Evolutionary conservation across 1,284 basidiomycete species (phyloP).

Genomic region (Meira nashicola): DNA sequence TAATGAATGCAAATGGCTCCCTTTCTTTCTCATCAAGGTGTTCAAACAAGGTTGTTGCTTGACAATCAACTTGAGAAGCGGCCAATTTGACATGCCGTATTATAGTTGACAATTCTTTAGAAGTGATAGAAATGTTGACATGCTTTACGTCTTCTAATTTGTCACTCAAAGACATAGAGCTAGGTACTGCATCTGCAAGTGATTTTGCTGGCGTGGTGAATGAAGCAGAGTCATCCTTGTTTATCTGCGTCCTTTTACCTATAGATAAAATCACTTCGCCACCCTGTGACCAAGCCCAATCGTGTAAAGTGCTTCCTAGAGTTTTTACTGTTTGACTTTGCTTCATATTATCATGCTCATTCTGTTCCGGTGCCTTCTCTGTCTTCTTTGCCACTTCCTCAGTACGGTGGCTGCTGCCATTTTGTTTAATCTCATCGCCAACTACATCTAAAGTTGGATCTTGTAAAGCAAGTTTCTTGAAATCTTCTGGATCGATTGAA

Average conservation of each 20-base stretch:
- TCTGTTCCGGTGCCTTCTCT: neutral
- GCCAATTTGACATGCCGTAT: constrained; percentile 26
- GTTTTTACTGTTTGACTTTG: neutral
- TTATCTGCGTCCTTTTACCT: constrained; percentile 15
- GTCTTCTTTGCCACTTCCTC: too few species aligned
- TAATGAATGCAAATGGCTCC: constrained; percentile 20
- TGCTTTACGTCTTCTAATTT: constrained; percentile 1
- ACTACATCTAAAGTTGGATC: neutral
- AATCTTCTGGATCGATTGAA: constrained; percentile 8
- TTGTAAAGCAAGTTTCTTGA: constrained; percentile 9
- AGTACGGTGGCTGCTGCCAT: too few species aligned
- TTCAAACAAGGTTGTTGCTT: constrained; percentile 22
- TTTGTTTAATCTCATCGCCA: neutral
- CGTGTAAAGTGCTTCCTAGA: constrained; percentile 27
- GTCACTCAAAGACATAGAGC: neutral
- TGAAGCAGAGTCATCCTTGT: neutral
- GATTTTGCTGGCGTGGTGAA: neutral
- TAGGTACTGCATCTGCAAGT: too few species aligned
- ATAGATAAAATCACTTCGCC: constrained; percentile 34
- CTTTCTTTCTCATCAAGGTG: constrained; percentile 18
- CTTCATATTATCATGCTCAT: neutral
- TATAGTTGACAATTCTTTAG: constrained; percentile 27
- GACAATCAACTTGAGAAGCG: constrained; percentile 24
- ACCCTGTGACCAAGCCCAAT: constrained; percentile 26
- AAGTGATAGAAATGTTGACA: constrained; percentile 15